Evolutionary conservation across 1,284 basidiomycete species (phyloP).

Genomic region (Waitea zeae): DNA sequence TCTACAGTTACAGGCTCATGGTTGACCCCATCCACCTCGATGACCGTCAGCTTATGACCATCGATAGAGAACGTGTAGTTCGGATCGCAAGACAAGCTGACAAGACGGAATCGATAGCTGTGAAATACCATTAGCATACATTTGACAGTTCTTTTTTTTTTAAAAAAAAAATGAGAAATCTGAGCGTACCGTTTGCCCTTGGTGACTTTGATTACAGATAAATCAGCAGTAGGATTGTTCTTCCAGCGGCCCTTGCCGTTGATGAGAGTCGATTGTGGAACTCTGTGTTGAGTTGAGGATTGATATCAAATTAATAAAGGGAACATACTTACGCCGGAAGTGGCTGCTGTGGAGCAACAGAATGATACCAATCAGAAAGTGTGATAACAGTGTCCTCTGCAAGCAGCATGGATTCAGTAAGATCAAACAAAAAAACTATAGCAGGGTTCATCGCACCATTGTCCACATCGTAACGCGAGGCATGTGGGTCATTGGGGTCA

Average conservation of each 20-base stretch:
- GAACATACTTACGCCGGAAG: no score
- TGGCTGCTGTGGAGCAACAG: not conserved
- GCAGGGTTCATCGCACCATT: constrained; percentile 7
- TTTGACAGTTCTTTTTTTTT: no score
- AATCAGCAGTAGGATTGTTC: not conserved
- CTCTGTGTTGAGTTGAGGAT: not conserved
- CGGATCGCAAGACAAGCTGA: constrained; percentile 17
- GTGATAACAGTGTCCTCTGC: constrained; percentile 17
- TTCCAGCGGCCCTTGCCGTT: not conserved
- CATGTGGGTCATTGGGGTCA: constrained; percentile 21
- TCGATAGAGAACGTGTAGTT: constrained; percentile 23
- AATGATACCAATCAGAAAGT: constrained; percentile 20
- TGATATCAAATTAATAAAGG: not conserved
- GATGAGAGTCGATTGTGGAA: not conserved
- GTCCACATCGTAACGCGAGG: constrained; percentile 21
- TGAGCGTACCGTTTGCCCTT: not conserved
- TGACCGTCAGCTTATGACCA: constrained; percentile 23
- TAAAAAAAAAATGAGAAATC: no score
- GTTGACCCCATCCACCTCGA: constrained; percentile 30
- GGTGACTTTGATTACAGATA: not conserved
- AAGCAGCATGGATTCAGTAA: no score
- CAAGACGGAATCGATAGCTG: constrained; percentile 19
- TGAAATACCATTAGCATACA: not conserved
- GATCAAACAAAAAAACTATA: no score
- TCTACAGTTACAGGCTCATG: constrained; percentile 22